Conservation (phyloP, 495 filamentous ascomycete species). For the Geopyxis carbonaria region DNA sequence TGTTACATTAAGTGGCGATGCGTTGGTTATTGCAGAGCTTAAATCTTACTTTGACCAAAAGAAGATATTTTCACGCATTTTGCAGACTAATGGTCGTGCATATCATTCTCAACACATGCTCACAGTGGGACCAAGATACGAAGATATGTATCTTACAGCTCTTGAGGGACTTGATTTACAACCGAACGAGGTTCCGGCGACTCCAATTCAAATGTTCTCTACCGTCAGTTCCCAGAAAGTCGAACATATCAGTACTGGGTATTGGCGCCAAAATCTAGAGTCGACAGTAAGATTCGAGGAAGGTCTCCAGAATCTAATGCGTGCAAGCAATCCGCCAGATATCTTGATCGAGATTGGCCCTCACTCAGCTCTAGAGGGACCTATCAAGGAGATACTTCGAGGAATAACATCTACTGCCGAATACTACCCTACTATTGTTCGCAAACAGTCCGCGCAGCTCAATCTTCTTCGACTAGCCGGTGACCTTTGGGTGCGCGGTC, state of each 20-base stretch:
- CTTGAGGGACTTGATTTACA: too few relatives aligned
- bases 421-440: slow-evolving; percentile 25
- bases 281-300: slow-evolving; percentile 32
- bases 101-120: slow-evolving; percentile 50
- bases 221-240: slow-evolving; percentile 24
- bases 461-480: slow-evolving; percentile 27
- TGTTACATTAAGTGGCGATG: slow-evolving; percentile 34
- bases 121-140: slow-evolving; percentile 28
- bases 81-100: slow-evolving; percentile 34
- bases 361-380: slow-evolving; percentile 43
- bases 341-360: slow-evolving; percentile 46
- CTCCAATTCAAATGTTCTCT: too few relatives aligned
- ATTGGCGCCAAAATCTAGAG: slow-evolving; percentile 34
- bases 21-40: neutral
- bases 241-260: slow-evolving; percentile 25
- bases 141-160: slow-evolving; percentile 18
- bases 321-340: neutral
- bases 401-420: slow-evolving; percentile 6
- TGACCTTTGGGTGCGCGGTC: slow-evolving; percentile 27
- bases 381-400: slow-evolving; percentile 30
- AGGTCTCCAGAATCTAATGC: slow-evolving; percentile 22
- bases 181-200: too few relatives aligned
- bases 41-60: neutral
- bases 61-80: neutral
- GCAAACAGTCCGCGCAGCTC: slow-evolving; percentile 25